Base-by-base conservation (phyloP, 1,139 yeast species). In the Taphrina betulina region DNA sequence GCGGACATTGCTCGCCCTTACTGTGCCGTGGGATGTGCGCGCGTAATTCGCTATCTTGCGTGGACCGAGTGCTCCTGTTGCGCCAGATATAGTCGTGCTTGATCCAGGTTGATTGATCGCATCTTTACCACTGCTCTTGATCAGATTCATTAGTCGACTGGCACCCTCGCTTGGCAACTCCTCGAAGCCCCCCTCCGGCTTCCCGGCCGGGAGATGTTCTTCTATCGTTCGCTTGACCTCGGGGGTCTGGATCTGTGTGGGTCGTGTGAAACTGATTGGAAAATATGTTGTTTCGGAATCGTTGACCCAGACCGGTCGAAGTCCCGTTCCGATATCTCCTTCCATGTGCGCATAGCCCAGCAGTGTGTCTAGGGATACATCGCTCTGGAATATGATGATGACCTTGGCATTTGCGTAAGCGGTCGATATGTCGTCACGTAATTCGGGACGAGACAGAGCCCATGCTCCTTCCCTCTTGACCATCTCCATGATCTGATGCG, bases 301-400 rank as follows among this genome's bases (percentile, higher is more conserved):
- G 5, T 24, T 37, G 17, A 37, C 5, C 41, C 41, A 37, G 10
- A 24, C 23, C 26, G 41, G 41, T 19, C 23, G 20, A 28, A 37
- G 41, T 5, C 41, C 41, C 14, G 20, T 24, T 10, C 41, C 22
- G 10, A 37, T 14, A 17, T 20, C 14, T 5, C 41, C 41, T 20
- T 37, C 41, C 41, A 37, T 37, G 12, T 37, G 41, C 14, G 41
- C 41, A 20, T 37, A 37, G 22, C 41, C 41, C 7, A 37, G 41
- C 24, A 37, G 12, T 19, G 20, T 24, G 14, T 28, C 41, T 3
- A 28, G 41, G n/a, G n/a, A n/a, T 28, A 20, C 41, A 20, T n/a
- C 28, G 22, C 41, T 28, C 12, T 19, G 23, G 14, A 37, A 16
- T 5, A 37, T 17, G 5, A 37, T 12, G 12, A 37, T 20, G 26